These are phyloP conservation scores for Jamesozyma jinghongensis DNA, from an alignment of 805 yeast genomes.

Conservation along the genomic window DNA sequence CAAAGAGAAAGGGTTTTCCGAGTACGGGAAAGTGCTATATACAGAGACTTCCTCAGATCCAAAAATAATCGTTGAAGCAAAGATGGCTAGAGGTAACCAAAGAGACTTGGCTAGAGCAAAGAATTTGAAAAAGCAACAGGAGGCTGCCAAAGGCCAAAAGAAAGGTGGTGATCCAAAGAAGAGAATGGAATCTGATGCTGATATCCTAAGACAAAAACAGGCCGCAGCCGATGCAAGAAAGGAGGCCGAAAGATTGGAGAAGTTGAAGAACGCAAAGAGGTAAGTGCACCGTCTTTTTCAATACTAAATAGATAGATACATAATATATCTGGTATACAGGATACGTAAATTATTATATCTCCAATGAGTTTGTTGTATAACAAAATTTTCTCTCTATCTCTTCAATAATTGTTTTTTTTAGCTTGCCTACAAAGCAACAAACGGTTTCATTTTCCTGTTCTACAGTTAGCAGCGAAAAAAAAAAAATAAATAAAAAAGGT, in stretches of 20 bases:
- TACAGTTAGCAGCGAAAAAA: too few relatives aligned
- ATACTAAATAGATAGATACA: background rate
- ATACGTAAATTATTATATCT: too few relatives aligned
- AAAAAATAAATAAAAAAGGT: too few relatives aligned
- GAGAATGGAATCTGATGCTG: slow-evolving; percentile 85
- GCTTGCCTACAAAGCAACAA: too few relatives aligned
- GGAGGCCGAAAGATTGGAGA: slow-evolving; percentile 26
- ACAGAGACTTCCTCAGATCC: too few relatives aligned
- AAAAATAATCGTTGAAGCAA: too few relatives aligned
- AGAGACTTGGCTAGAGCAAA: slow-evolving; percentile 89
- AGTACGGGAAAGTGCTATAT: too few relatives aligned
- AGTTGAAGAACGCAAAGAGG: slow-evolving; percentile 12
- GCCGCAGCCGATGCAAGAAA: slow-evolving; percentile 38
- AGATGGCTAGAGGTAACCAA: slow-evolving; percentile 98
- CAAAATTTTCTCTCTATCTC: too few relatives aligned
- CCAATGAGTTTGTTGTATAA: too few relatives aligned
- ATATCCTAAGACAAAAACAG: slow-evolving; percentile 81
- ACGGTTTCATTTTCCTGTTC: too few relatives aligned
- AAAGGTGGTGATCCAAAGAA: slow-evolving; percentile 77
- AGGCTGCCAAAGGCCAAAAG: slow-evolving; percentile 47
- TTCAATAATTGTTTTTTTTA: background rate
- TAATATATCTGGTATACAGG: background rate
- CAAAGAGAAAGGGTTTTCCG: background rate
- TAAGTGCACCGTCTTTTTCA: too few relatives aligned
- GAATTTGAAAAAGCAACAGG: slow-evolving; percentile 71